Conservation (phyloP, 768 basidiomycete genomes). For the Rubroboletus pulcherrimus region DNA sequence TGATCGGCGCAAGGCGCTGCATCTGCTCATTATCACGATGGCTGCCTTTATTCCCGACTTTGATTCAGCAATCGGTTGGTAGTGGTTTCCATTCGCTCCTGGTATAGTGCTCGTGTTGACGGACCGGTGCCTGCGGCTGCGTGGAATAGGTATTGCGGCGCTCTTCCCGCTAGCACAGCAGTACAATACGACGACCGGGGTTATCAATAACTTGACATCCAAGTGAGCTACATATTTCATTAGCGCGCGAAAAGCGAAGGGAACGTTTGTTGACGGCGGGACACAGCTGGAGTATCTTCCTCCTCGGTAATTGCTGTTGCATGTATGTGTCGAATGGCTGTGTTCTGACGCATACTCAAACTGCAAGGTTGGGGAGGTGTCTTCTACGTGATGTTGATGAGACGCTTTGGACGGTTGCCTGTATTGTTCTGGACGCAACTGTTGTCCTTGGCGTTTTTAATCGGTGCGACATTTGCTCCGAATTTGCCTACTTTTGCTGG, state of each 20-base stretch:
- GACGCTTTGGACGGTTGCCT: slow-evolving; percentile 29
- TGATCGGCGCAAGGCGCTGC: slow-evolving; percentile 40
- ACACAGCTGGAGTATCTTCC: slow-evolving; percentile 45
- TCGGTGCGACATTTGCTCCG: slow-evolving; percentile 51
- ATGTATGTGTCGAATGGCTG: not conserved
- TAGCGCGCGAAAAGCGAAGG: not conserved
- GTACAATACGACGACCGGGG: slow-evolving; percentile 42
- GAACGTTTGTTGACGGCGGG: slow-evolving; percentile 1
- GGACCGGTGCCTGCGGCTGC: not conserved
- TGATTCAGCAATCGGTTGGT: slow-evolving; percentile 46
- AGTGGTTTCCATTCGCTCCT: not conserved
- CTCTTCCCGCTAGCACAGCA: slow-evolving; percentile 45
- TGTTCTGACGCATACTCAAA: slow-evolving; percentile 5
- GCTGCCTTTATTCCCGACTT: slow-evolving; percentile 56
- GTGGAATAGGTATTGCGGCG: slow-evolving; percentile 42
- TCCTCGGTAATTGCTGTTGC: slow-evolving; percentile 31
- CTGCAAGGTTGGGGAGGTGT: slow-evolving; percentile 29
- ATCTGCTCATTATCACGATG: slow-evolving; percentile 46
- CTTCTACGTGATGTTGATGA: slow-evolving; percentile 29
- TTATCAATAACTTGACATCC: slow-evolving; percentile 51
- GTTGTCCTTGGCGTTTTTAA: slow-evolving; percentile 43
- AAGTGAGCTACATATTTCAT: slow-evolving; percentile 22
- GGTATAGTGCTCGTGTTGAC: not conserved
- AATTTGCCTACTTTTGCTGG: slow-evolving; percentile 46
- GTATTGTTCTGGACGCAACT: slow-evolving; percentile 35